These are phyloP conservation scores for Kockovaella imperatae DNA, from an alignment of 768 basidiomycete species.

Conservation along the genomic window DNA sequence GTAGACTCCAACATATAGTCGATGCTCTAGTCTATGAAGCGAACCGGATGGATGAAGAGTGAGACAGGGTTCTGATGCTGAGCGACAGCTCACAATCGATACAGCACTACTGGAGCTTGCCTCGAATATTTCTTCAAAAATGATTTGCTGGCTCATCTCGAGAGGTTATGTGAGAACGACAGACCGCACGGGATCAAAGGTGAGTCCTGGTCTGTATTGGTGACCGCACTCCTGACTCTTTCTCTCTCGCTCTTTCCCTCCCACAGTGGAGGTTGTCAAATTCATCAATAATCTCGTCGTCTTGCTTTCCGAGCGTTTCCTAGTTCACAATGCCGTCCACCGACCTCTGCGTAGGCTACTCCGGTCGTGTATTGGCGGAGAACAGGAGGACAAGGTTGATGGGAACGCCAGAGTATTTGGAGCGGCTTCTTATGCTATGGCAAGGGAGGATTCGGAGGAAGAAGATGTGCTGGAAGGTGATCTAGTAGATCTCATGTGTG, in stretches of 20 bases:
- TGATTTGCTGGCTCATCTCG: conserved; percentile 75
- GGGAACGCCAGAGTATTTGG: conserved; percentile 66
- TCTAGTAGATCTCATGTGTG: conserved; percentile 82
- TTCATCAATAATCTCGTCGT: conserved; percentile 86
- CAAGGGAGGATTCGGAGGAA: conserved; percentile 5
- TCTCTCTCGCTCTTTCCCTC: not conserved
- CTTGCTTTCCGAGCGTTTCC: conserved; percentile 83
- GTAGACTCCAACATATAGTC: conserved; percentile 67
- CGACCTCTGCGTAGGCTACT: conserved; percentile 76
- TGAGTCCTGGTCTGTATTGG: conserved; percentile 5
- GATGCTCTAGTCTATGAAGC: conserved; percentile 81
- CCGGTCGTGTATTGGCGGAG: conserved; percentile 82
- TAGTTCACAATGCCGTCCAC: conserved; percentile 84
- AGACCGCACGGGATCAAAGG: conserved; percentile 76
- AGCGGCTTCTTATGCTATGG: conserved; percentile 53
- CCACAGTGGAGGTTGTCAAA: conserved; percentile 67
- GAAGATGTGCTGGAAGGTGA: conserved; percentile 47
- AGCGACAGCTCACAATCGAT: conserved; percentile 3
- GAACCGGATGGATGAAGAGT: conserved; percentile 79
- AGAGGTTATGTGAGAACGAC: conserved; percentile 75
- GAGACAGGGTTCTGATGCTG: conserved; percentile 16
- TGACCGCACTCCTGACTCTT: not conserved
- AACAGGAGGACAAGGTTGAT: conserved; percentile 78
- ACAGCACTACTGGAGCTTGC: conserved; percentile 76
- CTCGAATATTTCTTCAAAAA: conserved; percentile 87